These are phyloP conservation scores for Exsudoporus frostii DNA, from an alignment of 768 basidiomycete genomes.

Conservation along the genomic window DNA sequence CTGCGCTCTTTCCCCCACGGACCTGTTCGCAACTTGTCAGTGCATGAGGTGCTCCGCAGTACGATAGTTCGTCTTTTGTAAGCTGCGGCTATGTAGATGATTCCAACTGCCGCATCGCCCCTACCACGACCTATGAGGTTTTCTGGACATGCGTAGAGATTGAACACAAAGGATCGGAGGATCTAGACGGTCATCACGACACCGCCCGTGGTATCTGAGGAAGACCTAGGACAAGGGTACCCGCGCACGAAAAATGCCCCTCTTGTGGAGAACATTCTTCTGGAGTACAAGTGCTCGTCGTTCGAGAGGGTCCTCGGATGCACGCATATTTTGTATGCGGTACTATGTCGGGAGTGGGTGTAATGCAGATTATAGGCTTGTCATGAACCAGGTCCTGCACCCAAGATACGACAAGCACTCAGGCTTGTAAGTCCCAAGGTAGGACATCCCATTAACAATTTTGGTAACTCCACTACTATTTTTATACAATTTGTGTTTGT, in stretches of 20 bases:
- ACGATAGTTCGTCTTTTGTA: no score
- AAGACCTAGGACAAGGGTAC: constrained; percentile 36
- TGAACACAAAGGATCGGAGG: constrained; percentile 65
- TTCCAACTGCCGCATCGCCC: no score
- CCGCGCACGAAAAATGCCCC: constrained; percentile 52
- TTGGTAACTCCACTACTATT: no score
- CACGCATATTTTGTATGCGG: background rate
- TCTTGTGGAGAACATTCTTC: background rate
- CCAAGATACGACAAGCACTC: background rate
- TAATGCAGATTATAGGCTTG: background rate
- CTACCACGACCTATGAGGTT: no score
- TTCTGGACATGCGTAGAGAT: constrained; percentile 66
- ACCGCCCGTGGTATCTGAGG: constrained; percentile 64
- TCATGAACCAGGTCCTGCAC: no score
- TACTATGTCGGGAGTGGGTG: background rate
- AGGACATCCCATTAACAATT: no score
- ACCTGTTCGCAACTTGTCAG: no score
- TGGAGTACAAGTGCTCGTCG: background rate
- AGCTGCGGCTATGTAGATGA: no score
- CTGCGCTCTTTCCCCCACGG: no score
- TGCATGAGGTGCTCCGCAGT: no score
- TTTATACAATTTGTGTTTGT: no score
- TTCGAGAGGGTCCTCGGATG: background rate
- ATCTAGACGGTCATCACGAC: constrained; percentile 61
- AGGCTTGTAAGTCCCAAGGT: no score